phyloP scores from a whole-genome alignment of 805 yeast species.

The Wickerhamiella occidentalis region DNA sequence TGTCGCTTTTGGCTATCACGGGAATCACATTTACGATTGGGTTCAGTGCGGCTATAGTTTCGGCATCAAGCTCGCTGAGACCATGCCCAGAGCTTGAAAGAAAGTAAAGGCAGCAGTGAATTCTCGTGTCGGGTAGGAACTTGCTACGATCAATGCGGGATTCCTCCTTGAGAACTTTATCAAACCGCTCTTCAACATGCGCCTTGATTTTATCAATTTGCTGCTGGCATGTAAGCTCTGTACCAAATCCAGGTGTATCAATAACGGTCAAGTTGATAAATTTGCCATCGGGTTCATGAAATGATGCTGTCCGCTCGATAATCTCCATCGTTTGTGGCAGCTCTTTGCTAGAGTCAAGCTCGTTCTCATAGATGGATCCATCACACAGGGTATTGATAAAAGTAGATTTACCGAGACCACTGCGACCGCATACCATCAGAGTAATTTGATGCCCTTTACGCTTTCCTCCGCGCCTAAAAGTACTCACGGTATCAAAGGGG shows the following conservation, averaged over 20 bases:
- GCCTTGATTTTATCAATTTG: slow-evolving; percentile 37
- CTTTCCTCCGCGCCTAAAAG: slow-evolving; percentile 2
- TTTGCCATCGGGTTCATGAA: slow-evolving; percentile 46
- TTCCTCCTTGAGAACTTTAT: slow-evolving; percentile 64
- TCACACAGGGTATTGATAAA: slow-evolving; percentile 58
- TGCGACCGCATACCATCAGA: slow-evolving; percentile 58
- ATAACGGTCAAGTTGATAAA: slow-evolving; percentile 45
- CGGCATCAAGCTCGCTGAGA: slow-evolving; percentile 56
- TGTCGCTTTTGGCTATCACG: slow-evolving; percentile 68
- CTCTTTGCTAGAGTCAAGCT: background rate
- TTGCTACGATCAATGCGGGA: slow-evolving; percentile 80
- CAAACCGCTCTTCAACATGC: slow-evolving; percentile 59
- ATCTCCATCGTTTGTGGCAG: slow-evolving; percentile 1
- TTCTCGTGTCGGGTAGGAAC: slow-evolving; percentile 58
- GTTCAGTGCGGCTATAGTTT: slow-evolving; percentile 56
- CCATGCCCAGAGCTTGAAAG: slow-evolving; percentile 44
- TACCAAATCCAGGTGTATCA: slow-evolving; percentile 71
- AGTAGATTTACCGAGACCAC: slow-evolving; percentile 65
- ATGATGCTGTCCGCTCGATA: slow-evolving; percentile 24
- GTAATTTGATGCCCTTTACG: slow-evolving; percentile 31
- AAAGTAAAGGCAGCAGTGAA: slow-evolving; percentile 71
- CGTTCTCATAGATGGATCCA: slow-evolving; percentile 16
- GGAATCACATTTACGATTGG: slow-evolving; percentile 74
- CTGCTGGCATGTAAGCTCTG: slow-evolving; percentile 48
- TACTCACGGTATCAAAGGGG: slow-evolving; percentile 5